phyloP scores from a whole-genome alignment of 768 basidiomycete species.

The Boletus insuetus region DNA sequence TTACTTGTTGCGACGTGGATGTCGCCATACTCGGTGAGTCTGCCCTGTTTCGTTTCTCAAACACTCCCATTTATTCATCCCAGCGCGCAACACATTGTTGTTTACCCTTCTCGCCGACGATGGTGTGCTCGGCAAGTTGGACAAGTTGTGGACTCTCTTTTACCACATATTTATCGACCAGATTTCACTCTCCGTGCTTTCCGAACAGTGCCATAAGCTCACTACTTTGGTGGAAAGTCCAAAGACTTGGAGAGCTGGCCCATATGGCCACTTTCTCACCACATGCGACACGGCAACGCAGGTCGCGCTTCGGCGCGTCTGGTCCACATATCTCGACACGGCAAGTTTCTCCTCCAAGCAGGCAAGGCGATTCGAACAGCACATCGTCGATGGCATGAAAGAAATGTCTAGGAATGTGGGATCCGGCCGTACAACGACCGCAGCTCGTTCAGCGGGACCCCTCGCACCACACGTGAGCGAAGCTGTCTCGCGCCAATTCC shows the following conservation, averaged over 20 bases:
- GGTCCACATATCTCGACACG: slow-evolving; percentile 19
- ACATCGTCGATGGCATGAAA: slow-evolving; percentile 11
- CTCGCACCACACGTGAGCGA: background rate
- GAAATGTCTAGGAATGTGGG: background rate
- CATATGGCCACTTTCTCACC: slow-evolving; percentile 24
- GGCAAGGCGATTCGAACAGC: slow-evolving; percentile 9
- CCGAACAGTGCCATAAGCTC: slow-evolving; percentile 28
- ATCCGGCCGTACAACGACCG: background rate
- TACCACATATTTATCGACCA: slow-evolving; percentile 26
- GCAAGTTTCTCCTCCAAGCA: slow-evolving; percentile 3
- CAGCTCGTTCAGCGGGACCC: slow-evolving; percentile 30
- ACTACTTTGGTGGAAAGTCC: slow-evolving; percentile 12
- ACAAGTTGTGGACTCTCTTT: slow-evolving; percentile 26
- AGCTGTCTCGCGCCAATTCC: slow-evolving; percentile 14
- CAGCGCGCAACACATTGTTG: slow-evolving; percentile 28
- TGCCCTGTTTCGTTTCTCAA: background rate
- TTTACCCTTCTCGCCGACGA: slow-evolving; percentile 27
- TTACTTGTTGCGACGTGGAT: slow-evolving; percentile 33
- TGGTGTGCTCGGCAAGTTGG: slow-evolving; percentile 2
- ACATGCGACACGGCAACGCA: slow-evolving; percentile 23
- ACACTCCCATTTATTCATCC: background rate
- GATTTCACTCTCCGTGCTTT: slow-evolving; percentile 14
- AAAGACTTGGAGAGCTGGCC: slow-evolving; percentile 23
- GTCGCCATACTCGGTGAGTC: slow-evolving; percentile 24
- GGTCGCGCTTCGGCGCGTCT: slow-evolving; percentile 15